Evolutionary conservation across 75 land plant species (phyloP).

Genomic region (Selaginella moellendorffii): DNA sequence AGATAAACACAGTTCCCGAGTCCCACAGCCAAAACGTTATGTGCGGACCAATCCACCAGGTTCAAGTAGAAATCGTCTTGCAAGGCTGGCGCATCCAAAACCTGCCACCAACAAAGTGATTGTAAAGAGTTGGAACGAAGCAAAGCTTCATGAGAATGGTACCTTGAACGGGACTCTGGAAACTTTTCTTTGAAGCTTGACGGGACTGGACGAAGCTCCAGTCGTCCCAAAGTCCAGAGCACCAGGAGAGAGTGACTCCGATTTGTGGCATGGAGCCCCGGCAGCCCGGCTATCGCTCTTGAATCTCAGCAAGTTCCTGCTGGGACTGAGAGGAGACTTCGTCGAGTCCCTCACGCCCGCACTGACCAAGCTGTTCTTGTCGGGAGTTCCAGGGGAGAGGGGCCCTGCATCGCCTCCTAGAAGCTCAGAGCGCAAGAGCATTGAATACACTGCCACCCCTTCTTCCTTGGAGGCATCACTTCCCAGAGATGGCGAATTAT

Average conservation of each 20-base stretch:
- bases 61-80: conserved; percentile 7
- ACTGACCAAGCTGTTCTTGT: not conserved
- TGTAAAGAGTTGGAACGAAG: too few species aligned
- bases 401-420: not conserved
- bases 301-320: conserved; percentile 4
- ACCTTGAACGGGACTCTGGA: not conserved
- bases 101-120: not conserved
- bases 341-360: not conserved
- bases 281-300: conserved; percentile 2
- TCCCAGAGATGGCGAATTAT: not conserved
- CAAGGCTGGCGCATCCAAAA: not conserved
- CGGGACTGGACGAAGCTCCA: not conserved
- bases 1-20: conserved; percentile 95
- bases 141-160: too few species aligned
- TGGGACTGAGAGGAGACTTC: conserved; percentile 1
- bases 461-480: not conserved
- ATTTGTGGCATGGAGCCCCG: not conserved
- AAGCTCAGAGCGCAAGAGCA: not conserved
- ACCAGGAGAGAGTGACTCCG: not conserved
- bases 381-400: conserved; percentile 4
- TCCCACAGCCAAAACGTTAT: conserved; percentile 4
- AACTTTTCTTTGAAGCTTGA: not conserved
- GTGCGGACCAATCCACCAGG: conserved; percentile 5
- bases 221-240: not conserved
- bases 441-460: not conserved